Evolutionary conservation across 2,329 filamentous ascomycete species (phyloP).

Genomic region (Epichloe elymi): DNA sequence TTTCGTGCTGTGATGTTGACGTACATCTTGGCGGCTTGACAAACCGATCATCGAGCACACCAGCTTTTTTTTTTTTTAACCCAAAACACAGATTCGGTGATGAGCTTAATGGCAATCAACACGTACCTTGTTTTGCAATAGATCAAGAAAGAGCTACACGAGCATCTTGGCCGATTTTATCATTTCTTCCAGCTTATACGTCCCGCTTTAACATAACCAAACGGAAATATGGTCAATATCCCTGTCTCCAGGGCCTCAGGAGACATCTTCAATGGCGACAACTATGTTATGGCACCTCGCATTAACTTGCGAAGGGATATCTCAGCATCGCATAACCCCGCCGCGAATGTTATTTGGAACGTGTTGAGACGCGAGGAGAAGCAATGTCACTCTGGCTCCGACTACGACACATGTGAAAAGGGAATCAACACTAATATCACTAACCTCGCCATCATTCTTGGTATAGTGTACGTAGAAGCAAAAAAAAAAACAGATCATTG

Average conservation of each 20-base stretch:
- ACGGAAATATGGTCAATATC: slow-evolving; percentile 4
- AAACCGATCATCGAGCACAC: neutral
- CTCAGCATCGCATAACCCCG: neutral
- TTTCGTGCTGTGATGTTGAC: neutral
- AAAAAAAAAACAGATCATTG: neutral
- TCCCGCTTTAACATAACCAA: slow-evolving; percentile 6
- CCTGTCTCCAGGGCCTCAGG: slow-evolving; percentile 3
- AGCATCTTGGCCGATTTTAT: neutral
- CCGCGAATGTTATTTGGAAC: slow-evolving; percentile 7
- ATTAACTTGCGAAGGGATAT: slow-evolving; percentile 13
- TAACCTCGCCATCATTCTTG: slow-evolving; percentile 54
- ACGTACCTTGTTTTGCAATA: slow-evolving; percentile 6
- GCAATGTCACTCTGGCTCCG: slow-evolving; percentile 5
- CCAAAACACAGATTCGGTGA: neutral
- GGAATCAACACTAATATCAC: slow-evolving; percentile 39
- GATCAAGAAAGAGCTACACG: neutral
- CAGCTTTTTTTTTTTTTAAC: neutral
- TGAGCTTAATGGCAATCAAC: slow-evolving; percentile 12
- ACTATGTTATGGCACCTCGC: slow-evolving; percentile 15
- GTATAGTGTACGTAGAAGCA: slow-evolving; percentile 49
- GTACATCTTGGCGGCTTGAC: neutral
- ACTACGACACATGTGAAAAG: slow-evolving; percentile 43
- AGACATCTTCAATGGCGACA: slow-evolving; percentile 7
- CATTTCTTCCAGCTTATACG: neutral
- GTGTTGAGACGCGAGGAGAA: slow-evolving; percentile 3